These are phyloP conservation scores for Exophiala dermatitidis DNA, from an alignment of 2,329 filamentous ascomycete species.

Conservation along the genomic window DNA sequence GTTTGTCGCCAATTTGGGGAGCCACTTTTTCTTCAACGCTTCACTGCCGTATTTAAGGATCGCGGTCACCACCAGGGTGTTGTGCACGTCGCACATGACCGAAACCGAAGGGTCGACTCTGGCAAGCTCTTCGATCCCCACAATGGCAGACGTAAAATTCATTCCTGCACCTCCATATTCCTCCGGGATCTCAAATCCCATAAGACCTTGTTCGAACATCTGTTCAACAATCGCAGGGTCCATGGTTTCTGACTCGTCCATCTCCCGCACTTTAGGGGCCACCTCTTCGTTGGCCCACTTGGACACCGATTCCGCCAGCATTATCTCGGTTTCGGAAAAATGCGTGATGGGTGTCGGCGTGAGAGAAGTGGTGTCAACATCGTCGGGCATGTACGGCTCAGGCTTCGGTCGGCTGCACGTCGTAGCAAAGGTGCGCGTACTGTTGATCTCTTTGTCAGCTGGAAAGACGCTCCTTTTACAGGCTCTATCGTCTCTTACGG, in stretches of 20 bases:
- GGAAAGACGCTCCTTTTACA: not conserved
- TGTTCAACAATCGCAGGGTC: conserved; percentile 81
- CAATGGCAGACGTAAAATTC: conserved; percentile 96
- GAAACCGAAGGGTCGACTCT: conserved; percentile 90
- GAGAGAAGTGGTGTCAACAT: conserved; percentile 62
- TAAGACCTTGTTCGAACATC: conserved; percentile 93
- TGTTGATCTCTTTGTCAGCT: conserved; percentile 1
- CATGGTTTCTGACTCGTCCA: conserved; percentile 97
- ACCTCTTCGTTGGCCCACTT: conserved; percentile 88
- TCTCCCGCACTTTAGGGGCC: conserved; percentile 83
- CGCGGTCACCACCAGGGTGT: conserved; percentile 93
- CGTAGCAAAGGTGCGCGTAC: conserved; percentile 30
- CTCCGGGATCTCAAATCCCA: conserved; percentile 96
- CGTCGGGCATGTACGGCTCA: conserved; percentile 30
- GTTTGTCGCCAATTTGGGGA: conserved; percentile 82
- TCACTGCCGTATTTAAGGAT: conserved; percentile 76
- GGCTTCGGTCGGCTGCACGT: conserved; percentile 32
- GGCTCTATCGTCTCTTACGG: conserved; percentile 31
- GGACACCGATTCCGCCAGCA: conserved; percentile 83
- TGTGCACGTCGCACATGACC: conserved; percentile 94
- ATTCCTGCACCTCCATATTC: conserved; percentile 94
- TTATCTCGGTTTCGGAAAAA: conserved; percentile 77
- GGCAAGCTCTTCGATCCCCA: conserved; percentile 94
- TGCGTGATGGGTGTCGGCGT: conserved; percentile 89
- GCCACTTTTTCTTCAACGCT: conserved; percentile 72